These are phyloP conservation scores for Eutrema yunnanense DNA, from an alignment of 345 rosid species.

Conservation along the genomic window DNA sequence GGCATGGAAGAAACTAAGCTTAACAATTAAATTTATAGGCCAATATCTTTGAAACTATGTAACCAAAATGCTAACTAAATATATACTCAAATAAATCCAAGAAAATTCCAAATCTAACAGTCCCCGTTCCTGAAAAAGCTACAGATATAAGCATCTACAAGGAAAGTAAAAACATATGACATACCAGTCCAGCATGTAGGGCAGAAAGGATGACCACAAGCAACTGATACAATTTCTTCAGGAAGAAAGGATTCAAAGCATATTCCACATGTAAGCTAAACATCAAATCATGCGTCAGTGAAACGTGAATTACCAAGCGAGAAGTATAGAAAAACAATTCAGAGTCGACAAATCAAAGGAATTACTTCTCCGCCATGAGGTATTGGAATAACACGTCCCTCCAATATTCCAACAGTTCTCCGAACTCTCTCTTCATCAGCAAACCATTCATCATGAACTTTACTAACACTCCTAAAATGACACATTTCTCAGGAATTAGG, in stretches of 20 bases:
- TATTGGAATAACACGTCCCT: conserved; percentile 42
- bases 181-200: conserved; percentile 78
- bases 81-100: not conserved
- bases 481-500: conserved; percentile 11
- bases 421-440: conserved; percentile 79
- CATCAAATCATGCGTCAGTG: conserved; percentile 11
- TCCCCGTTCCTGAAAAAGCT: not conserved
- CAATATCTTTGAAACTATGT: not conserved
- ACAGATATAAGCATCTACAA: not conserved
- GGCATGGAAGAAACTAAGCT: not conserved
- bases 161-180: not conserved
- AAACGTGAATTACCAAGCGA: not conserved
- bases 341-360: not conserved
- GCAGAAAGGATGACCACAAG: conserved; percentile 99
- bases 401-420: conserved; percentile 67
- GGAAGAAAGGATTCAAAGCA: conserved; percentile 58
- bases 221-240: conserved; percentile 48
- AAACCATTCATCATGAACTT: conserved; percentile 95
- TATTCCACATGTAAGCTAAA: conserved; percentile 74
- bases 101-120: not conserved
- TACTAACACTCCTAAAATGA: conserved; percentile 64
- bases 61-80: not conserved
- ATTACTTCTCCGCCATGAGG: conserved; percentile 49
- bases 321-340: not conserved
- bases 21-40: not conserved